Evolutionary conservation across 331 rosid genomes (phyloP), one percentile per base, ranked within the genome.

Genomic region (Rhamnella rubrinervis): DNA sequence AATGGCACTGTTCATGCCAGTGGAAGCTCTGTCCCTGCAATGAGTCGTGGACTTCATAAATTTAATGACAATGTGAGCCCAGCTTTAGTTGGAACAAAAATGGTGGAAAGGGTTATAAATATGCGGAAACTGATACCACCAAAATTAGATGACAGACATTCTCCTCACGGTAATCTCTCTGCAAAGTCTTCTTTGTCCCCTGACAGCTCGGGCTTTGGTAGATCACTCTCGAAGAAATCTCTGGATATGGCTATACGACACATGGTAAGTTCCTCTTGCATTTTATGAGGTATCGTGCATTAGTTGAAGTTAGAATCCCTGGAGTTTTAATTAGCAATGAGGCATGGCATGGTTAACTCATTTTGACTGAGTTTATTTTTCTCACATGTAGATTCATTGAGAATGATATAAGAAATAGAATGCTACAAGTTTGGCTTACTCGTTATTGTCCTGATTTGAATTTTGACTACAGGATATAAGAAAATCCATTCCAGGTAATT

Each of bases 191-290:
- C 89, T 44, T 87, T 88, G 31, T 91, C 96, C 60, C 96, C 90
- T 9, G 97, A 95, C 70, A 86, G 96, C 80, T 81, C 87, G 31
- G 97, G 97, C 71, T 95, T 95, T 59, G 99, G 99, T 73, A 86
- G 99, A 84, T 65, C 93, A 46, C 96, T 95, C 21, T 95, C 99
- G 8, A 95, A 91, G 95, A 95, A 95, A 83, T 95, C 99, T 64
- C 88, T 95, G 82, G 99, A 95, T 77, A 95, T 95, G 99, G 99
- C 99, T 60, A 87, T 95, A 68, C 86, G 97, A 76, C 99, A 95
- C 79, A 95, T 95, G 99, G 99, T 95, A 89, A 19, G 84, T 78
- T 76, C 63, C 51, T 73, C 58, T 41, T 67, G 17, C 44, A 20
- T 59, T 69, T 61, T 61, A 11, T 56, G 44, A 28, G 20, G 8